phyloP scores from a whole-genome alignment of 2,329 filamentous ascomycete species.

The Diaporthe ilicicola region DNA sequence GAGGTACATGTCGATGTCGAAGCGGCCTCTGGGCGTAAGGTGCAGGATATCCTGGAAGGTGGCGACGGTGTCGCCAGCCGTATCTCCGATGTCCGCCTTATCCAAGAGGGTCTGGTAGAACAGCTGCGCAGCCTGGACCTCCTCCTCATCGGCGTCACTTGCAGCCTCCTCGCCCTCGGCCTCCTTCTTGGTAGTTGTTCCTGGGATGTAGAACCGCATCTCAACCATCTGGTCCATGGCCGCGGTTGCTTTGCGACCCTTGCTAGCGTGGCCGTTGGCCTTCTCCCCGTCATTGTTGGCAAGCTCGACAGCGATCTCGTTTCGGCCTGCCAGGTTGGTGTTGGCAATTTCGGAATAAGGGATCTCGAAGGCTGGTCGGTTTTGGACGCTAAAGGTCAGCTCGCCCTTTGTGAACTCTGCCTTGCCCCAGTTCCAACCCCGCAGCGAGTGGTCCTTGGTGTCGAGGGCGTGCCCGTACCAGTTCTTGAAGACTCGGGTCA shows the following conservation, averaged over 20 bases:
- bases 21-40: constrained; percentile 97
- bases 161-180: constrained; percentile 77
- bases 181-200: constrained; percentile 82
- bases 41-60: constrained; percentile 97
- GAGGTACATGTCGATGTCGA: constrained; percentile 99
- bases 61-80: constrained; percentile 97
- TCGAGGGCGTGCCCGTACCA: constrained; percentile 97
- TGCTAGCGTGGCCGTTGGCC: constrained; percentile 77
- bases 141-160: constrained; percentile 74
- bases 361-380: constrained; percentile 94
- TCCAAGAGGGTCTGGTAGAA: constrained; percentile 99
- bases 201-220: constrained; percentile 98
- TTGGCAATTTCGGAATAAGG: constrained; percentile 98
- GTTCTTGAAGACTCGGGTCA: constrained; percentile 93
- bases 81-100: constrained; percentile 98
- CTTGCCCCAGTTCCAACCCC: constrained; percentile 99
- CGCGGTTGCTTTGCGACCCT: constrained; percentile 89
- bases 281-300: constrained; percentile 78
- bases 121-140: constrained; percentile 94
- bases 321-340: constrained; percentile 96
- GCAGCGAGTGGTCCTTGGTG: constrained; percentile 89
- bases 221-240: constrained; percentile 94
- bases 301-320: constrained; percentile 97
- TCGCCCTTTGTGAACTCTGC: constrained; percentile 96
- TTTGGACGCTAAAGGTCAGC: constrained; percentile 95